Evolutionary conservation across 306 rosid species (phyloP).

Genomic region (Parietaria judaica): DNA sequence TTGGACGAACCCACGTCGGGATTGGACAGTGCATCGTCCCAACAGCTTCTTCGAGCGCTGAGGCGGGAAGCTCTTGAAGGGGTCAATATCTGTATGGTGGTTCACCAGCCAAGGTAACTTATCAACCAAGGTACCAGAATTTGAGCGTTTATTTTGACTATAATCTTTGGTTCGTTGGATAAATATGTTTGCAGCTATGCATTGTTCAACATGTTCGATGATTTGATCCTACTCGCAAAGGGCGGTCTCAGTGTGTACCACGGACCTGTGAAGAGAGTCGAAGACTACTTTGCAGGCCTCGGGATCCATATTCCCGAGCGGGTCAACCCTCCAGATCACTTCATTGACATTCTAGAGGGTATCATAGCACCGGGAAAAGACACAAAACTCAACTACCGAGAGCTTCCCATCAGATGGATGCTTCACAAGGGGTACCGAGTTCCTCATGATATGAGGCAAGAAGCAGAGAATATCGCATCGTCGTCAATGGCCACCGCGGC

Average conservation of each 20-base stretch:
- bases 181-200: slow-evolving; percentile 53
- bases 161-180: too few relatives aligned
- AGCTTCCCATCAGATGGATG: slow-evolving; percentile 91
- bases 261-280: slow-evolving; percentile 72
- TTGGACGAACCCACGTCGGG: slow-evolving; percentile 98
- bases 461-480: slow-evolving; percentile 23
- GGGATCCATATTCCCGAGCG: slow-evolving; percentile 81
- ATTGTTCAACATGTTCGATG: slow-evolving; percentile 95
- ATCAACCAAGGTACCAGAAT: slow-evolving; percentile 1
- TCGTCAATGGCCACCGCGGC: slow-evolving; percentile 12
- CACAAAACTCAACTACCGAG: slow-evolving; percentile 44
- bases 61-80: slow-evolving; percentile 97
- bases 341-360: slow-evolving; percentile 91
- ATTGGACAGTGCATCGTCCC: slow-evolving; percentile 96
- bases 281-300: slow-evolving; percentile 69
- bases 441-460: slow-evolving; percentile 70
- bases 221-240: slow-evolving; percentile 86
- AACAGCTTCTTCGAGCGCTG: slow-evolving; percentile 82
- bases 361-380: slow-evolving; percentile 40
- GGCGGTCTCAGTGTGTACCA: slow-evolving; percentile 96
- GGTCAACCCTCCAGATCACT: slow-evolving; percentile 87
- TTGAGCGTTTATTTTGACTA: not conserved
- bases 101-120: slow-evolving; percentile 95
- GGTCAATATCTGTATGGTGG: slow-evolving; percentile 92
- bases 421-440: slow-evolving; percentile 64